Base-by-base conservation (phyloP, 352 stramenopile species). In the Phytophthora lateralis region DNA sequence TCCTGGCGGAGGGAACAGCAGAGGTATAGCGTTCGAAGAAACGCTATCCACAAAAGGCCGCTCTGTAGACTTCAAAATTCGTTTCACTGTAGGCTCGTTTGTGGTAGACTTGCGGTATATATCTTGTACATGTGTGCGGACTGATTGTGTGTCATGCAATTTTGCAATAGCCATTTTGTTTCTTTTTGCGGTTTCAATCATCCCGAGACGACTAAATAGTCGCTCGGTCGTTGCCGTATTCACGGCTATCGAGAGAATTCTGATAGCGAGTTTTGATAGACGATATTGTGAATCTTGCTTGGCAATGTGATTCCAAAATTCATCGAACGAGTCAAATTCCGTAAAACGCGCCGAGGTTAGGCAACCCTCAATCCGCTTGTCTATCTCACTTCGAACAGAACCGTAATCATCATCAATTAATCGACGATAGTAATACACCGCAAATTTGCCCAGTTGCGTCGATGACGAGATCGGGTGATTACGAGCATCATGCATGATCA, bases 121-220 rank as follows among this genome's bases (percentile, higher is more conserved):
- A 1, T 37, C 30, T 37, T 9, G 30, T 4, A 37, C 30, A 9
- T 37, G 12, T 15, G 30, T 37, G 30, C 42, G 42, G 0, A 48
- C 35, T 2, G 11, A 20, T 17, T 35, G 18, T 10, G 42, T 34
- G 24, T 35, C 42, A 4, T 20, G 15, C n/a, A 18, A 5, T 34
- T 48, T n/a, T n/a, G n/a, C n/a, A n/a, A n/a, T n/a, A 9, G 42
- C 20, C 42, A 48, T 48, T 20, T 48, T 48, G 24, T 48, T 48
- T 0, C 42, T 9, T 34, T 34, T 30, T 1, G 42, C 10, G 2
- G 42, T 48, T 12, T 48, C 6, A 17, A 48, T 48, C 42, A 35
- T 35, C 4, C 42, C 42, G 10, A 48, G 14, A 7, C 35, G 21
- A 5, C 42, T 48, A 18, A 48, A 48, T 2, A 48, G 42, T 6